phyloP scores from a whole-genome alignment of 139 green algal genomes.

The Chlamydomonas incerta region DNA sequence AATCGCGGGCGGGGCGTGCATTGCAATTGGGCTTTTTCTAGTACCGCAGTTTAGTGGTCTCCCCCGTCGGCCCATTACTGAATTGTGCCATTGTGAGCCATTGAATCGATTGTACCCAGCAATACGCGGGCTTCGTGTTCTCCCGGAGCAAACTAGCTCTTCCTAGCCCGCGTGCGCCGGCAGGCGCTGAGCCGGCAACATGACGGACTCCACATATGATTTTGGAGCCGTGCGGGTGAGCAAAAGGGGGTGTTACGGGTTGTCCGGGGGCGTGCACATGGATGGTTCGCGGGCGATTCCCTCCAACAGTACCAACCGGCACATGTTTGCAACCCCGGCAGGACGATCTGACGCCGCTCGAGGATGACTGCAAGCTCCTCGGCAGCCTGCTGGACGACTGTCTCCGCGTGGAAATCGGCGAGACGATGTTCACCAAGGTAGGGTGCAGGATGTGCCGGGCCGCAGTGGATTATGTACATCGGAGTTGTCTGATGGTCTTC shows the following conservation, averaged over 20 bases:
- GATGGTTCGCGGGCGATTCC: background rate
- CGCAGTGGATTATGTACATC: too few species aligned
- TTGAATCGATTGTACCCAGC: too few species aligned
- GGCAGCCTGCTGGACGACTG: slow-evolving; percentile 85
- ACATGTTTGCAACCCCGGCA: background rate
- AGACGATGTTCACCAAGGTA: slow-evolving; percentile 84
- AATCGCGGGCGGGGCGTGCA: too few species aligned
- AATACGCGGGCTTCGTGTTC: too few species aligned
- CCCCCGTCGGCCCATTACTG: too few species aligned
- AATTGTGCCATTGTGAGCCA: too few species aligned
- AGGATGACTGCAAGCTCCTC: slow-evolving; percentile 92
- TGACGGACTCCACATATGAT: slow-evolving; percentile 38
- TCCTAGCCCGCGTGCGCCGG: too few species aligned
- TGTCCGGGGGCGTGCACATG: background rate
- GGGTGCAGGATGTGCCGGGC: too few species aligned
- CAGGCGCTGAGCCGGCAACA: background rate
- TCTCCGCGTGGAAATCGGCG: slow-evolving; percentile 85
- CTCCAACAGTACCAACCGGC: too few species aligned
- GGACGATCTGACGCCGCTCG: slow-evolving; percentile 70
- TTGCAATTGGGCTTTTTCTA: too few species aligned
- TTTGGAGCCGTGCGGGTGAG: slow-evolving; percentile 12
- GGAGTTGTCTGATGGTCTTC: too few species aligned
- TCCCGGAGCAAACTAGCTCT: background rate
- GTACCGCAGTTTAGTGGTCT: too few species aligned
- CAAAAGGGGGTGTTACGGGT: background rate